Evolutionary conservation across 208 protist genomes (phyloP).

Genomic region (Leishmania major): DNA sequence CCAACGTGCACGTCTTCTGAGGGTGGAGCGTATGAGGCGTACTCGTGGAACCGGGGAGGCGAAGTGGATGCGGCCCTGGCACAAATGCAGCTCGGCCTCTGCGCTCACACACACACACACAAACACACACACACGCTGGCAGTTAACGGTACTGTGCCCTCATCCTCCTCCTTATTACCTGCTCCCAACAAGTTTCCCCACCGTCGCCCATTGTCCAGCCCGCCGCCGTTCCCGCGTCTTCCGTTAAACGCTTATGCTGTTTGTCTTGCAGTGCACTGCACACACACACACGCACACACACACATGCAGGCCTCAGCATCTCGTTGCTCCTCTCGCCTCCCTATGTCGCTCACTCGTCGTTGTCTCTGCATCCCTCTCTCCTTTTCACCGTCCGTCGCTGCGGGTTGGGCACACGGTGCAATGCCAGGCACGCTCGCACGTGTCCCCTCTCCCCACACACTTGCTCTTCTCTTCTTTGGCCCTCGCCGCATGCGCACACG

Average conservation of each 20-base stretch:
- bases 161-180: neutral
- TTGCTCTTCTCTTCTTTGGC: neutral
- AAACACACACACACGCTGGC: neutral
- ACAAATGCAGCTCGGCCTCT: neutral
- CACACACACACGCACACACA: neutral
- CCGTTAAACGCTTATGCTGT: neutral
- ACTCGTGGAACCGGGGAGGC: neutral
- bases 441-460: neutral
- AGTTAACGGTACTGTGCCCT: neutral
- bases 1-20: constrained; percentile 26
- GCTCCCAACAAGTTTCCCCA: neutral
- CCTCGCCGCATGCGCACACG: neutral
- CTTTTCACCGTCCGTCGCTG: neutral
- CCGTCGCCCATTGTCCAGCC: neutral
- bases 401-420: too few species aligned
- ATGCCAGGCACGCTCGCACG: neutral
- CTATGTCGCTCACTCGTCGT: neutral
- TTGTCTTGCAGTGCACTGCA: too few species aligned
- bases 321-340: neutral
- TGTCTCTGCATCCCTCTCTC: neutral
- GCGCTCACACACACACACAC: neutral
- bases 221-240: neutral
- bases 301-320: neutral
- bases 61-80: neutral
- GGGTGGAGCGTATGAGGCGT: neutral